Evolutionary conservation across 208 protist species (phyloP).

Genomic region (Porcisia hertigi): DNA sequence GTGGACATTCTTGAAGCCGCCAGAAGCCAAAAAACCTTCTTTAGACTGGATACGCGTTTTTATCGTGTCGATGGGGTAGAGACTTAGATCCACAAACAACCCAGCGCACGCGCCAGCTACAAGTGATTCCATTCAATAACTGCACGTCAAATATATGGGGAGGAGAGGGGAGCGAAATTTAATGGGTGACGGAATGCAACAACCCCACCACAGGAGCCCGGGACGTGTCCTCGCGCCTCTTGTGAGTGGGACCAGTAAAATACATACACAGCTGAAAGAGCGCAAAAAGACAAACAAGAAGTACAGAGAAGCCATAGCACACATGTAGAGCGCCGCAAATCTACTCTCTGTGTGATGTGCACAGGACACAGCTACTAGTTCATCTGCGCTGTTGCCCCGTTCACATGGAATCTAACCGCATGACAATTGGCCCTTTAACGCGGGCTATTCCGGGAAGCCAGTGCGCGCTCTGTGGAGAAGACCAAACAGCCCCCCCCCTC

Average conservation of each 20-base stretch:
- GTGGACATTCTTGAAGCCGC: conserved; percentile 88
- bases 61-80: conserved; percentile 94
- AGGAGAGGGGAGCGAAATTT: not conserved
- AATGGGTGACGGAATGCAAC: not conserved
- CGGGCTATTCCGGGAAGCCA: too few species aligned
- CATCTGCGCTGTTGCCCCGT: not conserved
- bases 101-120: conserved; percentile 85
- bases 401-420: too few species aligned
- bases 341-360: not conserved
- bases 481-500: not conserved
- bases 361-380: not conserved
- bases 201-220: not conserved
- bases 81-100: conserved; percentile 83
- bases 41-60: conserved; percentile 92
- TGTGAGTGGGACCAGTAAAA: not conserved
- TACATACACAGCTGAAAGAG: not conserved
- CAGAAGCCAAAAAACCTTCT: conserved; percentile 73
- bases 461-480: not conserved
- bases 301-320: not conserved
- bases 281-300: not conserved
- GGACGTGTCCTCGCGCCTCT: not conserved
- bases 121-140: conserved; percentile 65
- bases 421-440: too few species aligned
- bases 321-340: not conserved
- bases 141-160: not conserved